Conservation (phyloP, 1,139 yeast species). For the Magnusiomyces paraingens region DNA sequence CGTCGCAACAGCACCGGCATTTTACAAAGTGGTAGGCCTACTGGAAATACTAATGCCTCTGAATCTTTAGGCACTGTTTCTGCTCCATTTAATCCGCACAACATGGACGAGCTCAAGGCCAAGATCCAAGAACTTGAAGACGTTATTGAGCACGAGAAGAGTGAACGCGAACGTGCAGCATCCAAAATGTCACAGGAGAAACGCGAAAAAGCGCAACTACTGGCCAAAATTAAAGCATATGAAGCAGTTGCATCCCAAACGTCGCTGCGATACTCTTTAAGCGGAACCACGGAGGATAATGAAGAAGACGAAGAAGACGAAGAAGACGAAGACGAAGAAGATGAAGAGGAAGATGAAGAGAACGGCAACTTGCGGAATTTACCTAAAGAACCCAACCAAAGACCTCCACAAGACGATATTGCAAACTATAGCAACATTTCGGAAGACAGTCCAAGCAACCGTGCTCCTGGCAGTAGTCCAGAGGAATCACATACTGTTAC, state of each 20-base stretch:
- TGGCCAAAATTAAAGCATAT: background rate
- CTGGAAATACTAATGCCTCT: no score
- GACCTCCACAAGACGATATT: background rate
- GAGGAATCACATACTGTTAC: background rate
- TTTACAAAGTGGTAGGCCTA: no score
- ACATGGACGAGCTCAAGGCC: conserved; percentile 25
- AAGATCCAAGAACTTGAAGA: conserved; percentile 26
- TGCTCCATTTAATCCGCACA: no score
- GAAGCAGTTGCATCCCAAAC: background rate
- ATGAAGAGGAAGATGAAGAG: no score
- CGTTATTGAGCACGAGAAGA: conserved; percentile 2
- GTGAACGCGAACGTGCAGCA: background rate
- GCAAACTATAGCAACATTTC: conserved; percentile 9
- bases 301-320: no score
- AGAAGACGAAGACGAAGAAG: no score
- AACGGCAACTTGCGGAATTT: no score
- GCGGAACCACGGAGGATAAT: background rate
- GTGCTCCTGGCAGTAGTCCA: background rate
- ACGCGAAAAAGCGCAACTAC: background rate
- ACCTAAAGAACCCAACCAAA: background rate
- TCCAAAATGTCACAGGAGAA: background rate
- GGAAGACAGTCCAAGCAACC: background rate
- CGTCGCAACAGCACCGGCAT: no score
- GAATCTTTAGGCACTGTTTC: no score
- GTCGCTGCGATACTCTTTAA: background rate